A percentile compares a stretch with the other conserved stretches of the same genome.
phyloP scores from a whole-genome alignment of 1,139 yeast species.

The Lodderomyces jiufengensis region DNA sequence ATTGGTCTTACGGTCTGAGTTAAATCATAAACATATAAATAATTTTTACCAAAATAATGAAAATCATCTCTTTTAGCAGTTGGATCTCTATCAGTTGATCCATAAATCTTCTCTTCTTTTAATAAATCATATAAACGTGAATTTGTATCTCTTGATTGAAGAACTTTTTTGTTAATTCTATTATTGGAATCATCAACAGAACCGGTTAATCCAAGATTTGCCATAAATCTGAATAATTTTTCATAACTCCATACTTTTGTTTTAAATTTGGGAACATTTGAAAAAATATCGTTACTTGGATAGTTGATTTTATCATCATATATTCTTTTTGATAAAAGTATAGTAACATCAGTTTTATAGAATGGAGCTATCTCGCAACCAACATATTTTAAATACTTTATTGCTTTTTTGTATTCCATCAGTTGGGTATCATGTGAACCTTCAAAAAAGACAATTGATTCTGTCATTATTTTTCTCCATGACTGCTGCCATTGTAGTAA shows the following conservation, averaged over 20 bases:
- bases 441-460: slow-evolving; percentile 77
- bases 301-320: slow-evolving; percentile 23
- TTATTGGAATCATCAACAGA: slow-evolving; percentile 16
- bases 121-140: slow-evolving; percentile 61
- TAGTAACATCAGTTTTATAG: slow-evolving; percentile 75
- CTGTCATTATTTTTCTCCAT: slow-evolving; percentile 77
- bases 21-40: slow-evolving; percentile 76
- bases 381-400: slow-evolving; percentile 49
- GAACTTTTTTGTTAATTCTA: no score
- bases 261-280: slow-evolving; percentile 55
- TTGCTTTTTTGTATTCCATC: slow-evolving; percentile 53
- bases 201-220: slow-evolving; percentile 54
- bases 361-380: slow-evolving; percentile 72
- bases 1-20: slow-evolving; percentile 79
- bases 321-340: slow-evolving; percentile 65
- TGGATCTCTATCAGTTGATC: slow-evolving; percentile 88
- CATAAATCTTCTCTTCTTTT: slow-evolving; percentile 79
- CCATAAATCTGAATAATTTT: slow-evolving; percentile 76
- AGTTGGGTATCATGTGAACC: slow-evolving; percentile 47
- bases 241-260: slow-evolving; percentile 88
- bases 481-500: slow-evolving; percentile 72
- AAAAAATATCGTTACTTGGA: slow-evolving; percentile 59
- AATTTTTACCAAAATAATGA: slow-evolving; percentile 66
- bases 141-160: slow-evolving; percentile 9
- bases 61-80: slow-evolving; percentile 80